phyloP scores from a whole-genome alignment of 148 eudicot species.

The Silene conica region DNA sequence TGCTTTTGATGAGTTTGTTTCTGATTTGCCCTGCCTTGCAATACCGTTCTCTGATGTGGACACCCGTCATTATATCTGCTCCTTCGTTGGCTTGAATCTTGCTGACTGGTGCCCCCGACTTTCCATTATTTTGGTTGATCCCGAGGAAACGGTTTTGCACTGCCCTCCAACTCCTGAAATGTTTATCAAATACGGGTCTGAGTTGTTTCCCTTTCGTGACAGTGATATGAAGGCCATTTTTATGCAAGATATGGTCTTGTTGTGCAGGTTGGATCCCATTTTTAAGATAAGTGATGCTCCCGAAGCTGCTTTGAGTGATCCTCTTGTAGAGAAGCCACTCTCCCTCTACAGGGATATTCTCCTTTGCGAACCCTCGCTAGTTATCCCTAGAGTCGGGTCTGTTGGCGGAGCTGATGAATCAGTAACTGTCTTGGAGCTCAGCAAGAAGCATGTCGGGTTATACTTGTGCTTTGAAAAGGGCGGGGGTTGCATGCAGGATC shows the following conservation, averaged over 20 bases:
- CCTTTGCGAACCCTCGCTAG: neutral
- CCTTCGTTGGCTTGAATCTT: neutral
- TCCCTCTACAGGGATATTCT: neutral
- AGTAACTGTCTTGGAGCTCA: neutral
- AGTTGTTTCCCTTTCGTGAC: neutral
- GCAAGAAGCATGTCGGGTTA: neutral
- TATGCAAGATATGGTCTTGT: too few species aligned
- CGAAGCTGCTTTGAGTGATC: neutral
- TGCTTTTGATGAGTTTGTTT: neutral
- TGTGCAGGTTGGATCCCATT: neutral
- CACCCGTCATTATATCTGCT: neutral
- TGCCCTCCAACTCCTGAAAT: neutral
- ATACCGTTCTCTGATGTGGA: neutral
- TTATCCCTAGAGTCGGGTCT: neutral
- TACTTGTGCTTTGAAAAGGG: neutral
- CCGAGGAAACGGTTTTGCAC: neutral
- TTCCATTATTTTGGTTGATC: neutral
- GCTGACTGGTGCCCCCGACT: neutral
- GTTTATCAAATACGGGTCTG: too few species aligned
- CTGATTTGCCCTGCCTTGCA: neutral
- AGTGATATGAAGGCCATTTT: too few species aligned
- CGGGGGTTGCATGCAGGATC: too few species aligned
- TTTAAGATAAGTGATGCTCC: neutral
- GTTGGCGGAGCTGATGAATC: neutral
- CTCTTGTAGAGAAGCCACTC: neutral